phyloP scores from a whole-genome alignment of 352 stramenopile species.

The Phytopythium aichiense region DNA sequence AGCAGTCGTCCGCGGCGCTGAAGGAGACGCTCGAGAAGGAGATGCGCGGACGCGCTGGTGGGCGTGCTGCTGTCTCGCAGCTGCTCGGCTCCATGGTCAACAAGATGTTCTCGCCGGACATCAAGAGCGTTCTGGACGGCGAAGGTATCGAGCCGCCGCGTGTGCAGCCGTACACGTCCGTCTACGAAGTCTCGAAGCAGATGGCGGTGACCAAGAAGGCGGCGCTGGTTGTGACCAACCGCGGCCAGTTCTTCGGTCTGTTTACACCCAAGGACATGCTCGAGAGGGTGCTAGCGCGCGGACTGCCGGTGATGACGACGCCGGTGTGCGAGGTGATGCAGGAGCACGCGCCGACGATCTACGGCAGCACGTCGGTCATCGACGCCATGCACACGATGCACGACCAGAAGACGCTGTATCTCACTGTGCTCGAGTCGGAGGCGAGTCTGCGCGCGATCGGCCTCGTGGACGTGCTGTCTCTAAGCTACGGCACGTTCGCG shows the following conservation, averaged over 20 bases:
- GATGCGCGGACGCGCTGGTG: constrained; percentile 45
- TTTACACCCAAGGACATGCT: constrained; percentile 98
- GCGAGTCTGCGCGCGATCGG: constrained; percentile 61
- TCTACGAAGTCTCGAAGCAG: constrained; percentile 90
- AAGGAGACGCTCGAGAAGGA: constrained; percentile 78
- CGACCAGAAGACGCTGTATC: constrained; percentile 83
- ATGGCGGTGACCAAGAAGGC: constrained; percentile 95
- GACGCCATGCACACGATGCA: constrained; percentile 89
- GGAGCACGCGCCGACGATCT: constrained; percentile 72
- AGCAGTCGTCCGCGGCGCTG: constrained; percentile 67
- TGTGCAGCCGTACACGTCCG: constrained; percentile 86
- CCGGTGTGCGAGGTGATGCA: constrained; percentile 91
- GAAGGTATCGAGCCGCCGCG: constrained; percentile 71
- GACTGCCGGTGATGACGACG: constrained; percentile 90
- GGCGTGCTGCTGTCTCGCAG: constrained; percentile 39
- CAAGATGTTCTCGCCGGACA: constrained; percentile 84
- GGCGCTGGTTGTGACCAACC: constrained; percentile 92
- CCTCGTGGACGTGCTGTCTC: constrained; percentile 82
- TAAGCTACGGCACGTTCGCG: constrained; percentile 87
- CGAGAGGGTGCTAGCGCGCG: constrained; percentile 91
- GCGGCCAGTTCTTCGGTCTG: constrained; percentile 92
- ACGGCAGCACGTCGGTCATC: constrained; percentile 62
- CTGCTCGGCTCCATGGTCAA: constrained; percentile 83
- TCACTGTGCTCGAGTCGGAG: constrained; percentile 78
- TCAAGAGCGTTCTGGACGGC: constrained; percentile 82